Base-by-base conservation (phyloP, 495 filamentous ascomycete genomes). In the Lasiosphaeriaceae sp. region DNA sequence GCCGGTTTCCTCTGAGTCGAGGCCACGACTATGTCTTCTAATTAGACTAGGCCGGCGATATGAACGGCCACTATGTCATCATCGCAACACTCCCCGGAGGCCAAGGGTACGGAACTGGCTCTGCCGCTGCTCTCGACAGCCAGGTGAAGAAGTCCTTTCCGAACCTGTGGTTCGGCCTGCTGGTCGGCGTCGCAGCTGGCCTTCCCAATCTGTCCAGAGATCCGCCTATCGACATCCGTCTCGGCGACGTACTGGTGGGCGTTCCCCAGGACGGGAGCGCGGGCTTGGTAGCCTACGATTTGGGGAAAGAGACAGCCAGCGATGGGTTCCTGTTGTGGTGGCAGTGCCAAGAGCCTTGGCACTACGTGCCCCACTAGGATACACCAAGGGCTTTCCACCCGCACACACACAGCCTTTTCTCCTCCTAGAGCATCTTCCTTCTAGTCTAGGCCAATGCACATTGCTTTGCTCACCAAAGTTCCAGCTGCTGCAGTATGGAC, bases 21-120 rank as follows among this genome's bases (percentile, higher is more conserved):
- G 69, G 69, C 21, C 63, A 75, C 47, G 71, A 77, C 59, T 73
- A 74, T 44, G 49, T 72, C 11, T 73, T 66, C 47, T 52, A 58
- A 34, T 60, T 61, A 35, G 71, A 69, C 11, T 62, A 67, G 2
- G 71, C 80, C 47, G 60, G 59, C 19, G 59, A n/a, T n/a, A n/a
- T n/a, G n/a, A n/a, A n/a, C n/a, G n/a, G 62, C 22, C 76, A 79
- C 44, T 78, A 78, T 43, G 60, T 76, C 41, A 70, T 73, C 17
- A 57, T 78, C 41, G 74, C 74, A 17, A 72, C 69, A 11, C 59
- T 70, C n/a, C 69, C 71, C 11, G 57, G 54, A 1, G 67, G 71
- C 17, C 65, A 71, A 51, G 64, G 69, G 50, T 70, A 71, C 55
- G 69, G 69, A 16, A 69, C 66, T 3, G 64, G 66, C 26, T 71